Conservation (phyloP, 805 yeast genomes). For the Saccharomyces kudriavzevii region DNA sequence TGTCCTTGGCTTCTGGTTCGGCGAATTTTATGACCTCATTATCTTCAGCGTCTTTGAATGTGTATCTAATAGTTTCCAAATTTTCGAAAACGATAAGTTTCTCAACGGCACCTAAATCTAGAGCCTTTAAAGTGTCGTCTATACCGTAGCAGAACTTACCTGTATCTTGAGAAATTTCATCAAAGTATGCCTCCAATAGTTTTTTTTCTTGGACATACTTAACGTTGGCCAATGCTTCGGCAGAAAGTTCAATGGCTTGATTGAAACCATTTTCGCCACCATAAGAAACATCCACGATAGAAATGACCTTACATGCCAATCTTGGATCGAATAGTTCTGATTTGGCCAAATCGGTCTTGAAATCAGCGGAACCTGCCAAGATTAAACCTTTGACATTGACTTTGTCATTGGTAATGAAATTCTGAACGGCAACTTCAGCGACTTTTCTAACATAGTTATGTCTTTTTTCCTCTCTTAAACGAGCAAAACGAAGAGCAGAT, state of each 20-base stretch:
- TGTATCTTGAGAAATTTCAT: slow-evolving; percentile 93
- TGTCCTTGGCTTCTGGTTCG: slow-evolving; percentile 64
- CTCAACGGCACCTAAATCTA: slow-evolving; percentile 94
- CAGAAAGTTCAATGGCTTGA: slow-evolving; percentile 96
- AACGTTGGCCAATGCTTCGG: slow-evolving; percentile 93
- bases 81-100: slow-evolving; percentile 88
- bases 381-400: slow-evolving; percentile 90
- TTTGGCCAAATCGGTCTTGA: slow-evolving; percentile 86
- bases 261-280: slow-evolving; percentile 99
- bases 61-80: slow-evolving; percentile 75
- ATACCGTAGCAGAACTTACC: slow-evolving; percentile 98
- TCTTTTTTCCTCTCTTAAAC: slow-evolving; percentile 98
- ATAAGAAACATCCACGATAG: slow-evolving; percentile 92
- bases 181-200: slow-evolving; percentile 83
- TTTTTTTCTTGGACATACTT: slow-evolving; percentile 98
- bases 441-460: slow-evolving; percentile 97
- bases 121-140: slow-evolving; percentile 91
- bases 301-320: slow-evolving; percentile 76
- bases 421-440: slow-evolving; percentile 96
- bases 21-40: slow-evolving; percentile 65
- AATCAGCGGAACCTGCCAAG: slow-evolving; percentile 98
- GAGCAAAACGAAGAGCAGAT: slow-evolving; percentile 97
- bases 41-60: slow-evolving; percentile 77
- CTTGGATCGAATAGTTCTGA: slow-evolving; percentile 92
- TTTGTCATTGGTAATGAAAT: slow-evolving; percentile 90